Conservation (phyloP, 179 eudicot genomes). For the Patellifolia procumbens region DNA sequence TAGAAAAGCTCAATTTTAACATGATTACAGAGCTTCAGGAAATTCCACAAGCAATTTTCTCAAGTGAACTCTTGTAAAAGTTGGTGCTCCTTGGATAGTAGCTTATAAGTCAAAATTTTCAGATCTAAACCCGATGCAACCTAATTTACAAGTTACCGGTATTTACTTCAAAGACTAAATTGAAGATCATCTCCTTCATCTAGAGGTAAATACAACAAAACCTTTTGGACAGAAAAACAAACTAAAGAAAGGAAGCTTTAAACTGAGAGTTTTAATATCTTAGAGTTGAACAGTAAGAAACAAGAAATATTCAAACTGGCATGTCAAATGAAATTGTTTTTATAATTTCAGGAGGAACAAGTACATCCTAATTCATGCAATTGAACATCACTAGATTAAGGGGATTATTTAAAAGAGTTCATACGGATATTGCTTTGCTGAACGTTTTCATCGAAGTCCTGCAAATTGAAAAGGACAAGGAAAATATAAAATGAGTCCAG, state of each 20-base stretch:
- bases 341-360: neutral
- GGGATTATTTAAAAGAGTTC: neutral
- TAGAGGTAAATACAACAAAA: neutral
- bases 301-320: neutral
- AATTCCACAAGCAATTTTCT: neutral
- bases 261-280: neutral
- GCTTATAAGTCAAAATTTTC: neutral
- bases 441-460: constrained; percentile 41
- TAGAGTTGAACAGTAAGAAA: neutral
- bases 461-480: constrained; percentile 19
- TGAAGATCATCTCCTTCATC: neutral
- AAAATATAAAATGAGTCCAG: neutral
- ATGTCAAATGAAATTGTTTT: neutral
- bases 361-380: neutral
- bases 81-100: neutral
- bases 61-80: neutral
- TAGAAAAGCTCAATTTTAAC: neutral
- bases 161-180: neutral
- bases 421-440: constrained; percentile 39
- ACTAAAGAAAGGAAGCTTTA: neutral
- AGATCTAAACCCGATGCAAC: neutral
- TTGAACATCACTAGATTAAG: neutral
- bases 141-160: neutral
- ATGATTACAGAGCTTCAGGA: neutral
- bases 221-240: neutral